Evolutionary conservation across 768 basidiomycete species (phyloP).

Genomic region (Termitomyces sp.): DNA sequence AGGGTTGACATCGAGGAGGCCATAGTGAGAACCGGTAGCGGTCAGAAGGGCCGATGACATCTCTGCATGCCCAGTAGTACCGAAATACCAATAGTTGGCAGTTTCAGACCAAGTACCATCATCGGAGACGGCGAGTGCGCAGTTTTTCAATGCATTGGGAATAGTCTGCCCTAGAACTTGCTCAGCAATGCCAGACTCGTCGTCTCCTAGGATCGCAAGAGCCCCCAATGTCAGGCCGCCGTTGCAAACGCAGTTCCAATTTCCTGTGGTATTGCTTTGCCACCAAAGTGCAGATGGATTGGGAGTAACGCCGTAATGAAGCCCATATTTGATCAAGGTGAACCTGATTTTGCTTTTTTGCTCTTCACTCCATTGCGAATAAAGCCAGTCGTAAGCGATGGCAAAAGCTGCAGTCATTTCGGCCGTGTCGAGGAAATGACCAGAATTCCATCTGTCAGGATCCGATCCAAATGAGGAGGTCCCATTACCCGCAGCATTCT

Average conservation of each 20-base stretch:
- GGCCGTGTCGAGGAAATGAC: slow-evolving; percentile 90
- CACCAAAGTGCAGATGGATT: slow-evolving; percentile 67
- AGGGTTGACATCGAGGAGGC: slow-evolving; percentile 65
- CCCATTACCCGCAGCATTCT: slow-evolving; percentile 77
- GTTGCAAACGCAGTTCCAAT: slow-evolving; percentile 99
- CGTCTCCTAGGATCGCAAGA: slow-evolving; percentile 84
- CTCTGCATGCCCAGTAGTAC: slow-evolving; percentile 86
- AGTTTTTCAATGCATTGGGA: slow-evolving; percentile 71
- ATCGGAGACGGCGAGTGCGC: slow-evolving; percentile 49
- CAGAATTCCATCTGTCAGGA: slow-evolving; percentile 74
- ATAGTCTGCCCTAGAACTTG: slow-evolving; percentile 64
- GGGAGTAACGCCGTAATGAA: slow-evolving; percentile 56
- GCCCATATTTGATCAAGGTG: slow-evolving; percentile 75
- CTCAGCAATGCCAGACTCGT: slow-evolving; percentile 65
- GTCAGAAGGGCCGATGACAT: slow-evolving; percentile 76
- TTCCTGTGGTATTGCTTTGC: slow-evolving; percentile 66
- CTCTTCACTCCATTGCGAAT: slow-evolving; percentile 35
- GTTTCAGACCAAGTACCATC: slow-evolving; percentile 96
- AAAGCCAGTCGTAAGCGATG: slow-evolving; percentile 95
- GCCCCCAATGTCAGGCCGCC: slow-evolving; percentile 84
- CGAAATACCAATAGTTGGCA: slow-evolving; percentile 94
- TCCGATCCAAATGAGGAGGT: slow-evolving; percentile 59
- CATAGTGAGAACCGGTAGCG: slow-evolving; percentile 81
- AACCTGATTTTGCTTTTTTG: slow-evolving; percentile 65
- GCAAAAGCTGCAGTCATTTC: slow-evolving; percentile 87